These are phyloP conservation scores for Ophiostoma sp. DNA, from an alignment of 2,329 filamentous ascomycete genomes.

Conservation along the genomic window DNA sequence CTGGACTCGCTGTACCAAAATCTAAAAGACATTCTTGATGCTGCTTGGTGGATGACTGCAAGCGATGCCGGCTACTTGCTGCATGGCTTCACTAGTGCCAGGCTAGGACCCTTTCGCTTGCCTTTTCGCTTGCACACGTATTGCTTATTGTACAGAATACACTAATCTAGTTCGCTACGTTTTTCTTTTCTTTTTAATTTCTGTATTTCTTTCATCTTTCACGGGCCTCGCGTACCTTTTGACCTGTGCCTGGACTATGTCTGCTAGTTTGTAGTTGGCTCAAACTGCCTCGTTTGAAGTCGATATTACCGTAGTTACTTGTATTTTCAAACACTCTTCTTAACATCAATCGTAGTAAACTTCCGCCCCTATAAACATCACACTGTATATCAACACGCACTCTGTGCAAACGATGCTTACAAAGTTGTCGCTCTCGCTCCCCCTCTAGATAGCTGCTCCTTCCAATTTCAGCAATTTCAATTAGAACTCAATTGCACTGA, in stretches of 20 bases:
- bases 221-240: neutral
- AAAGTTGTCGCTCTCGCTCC: neutral
- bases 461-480: conserved; percentile 5
- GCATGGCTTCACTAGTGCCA: neutral
- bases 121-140: neutral
- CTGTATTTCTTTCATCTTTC: neutral
- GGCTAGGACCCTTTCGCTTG: neutral
- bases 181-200: neutral
- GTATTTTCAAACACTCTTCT: neutral
- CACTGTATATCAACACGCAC: neutral
- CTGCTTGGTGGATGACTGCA: too few species aligned
- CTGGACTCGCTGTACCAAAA: neutral
- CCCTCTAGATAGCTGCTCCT: neutral
- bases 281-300: conserved; percentile 1
- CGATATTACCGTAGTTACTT: neutral
- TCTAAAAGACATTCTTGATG: too few species aligned
- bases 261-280: conserved; percentile 1
- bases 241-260: neutral
- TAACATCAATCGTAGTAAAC: neutral
- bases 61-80: neutral
- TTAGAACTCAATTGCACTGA: neutral
- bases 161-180: neutral
- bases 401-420: neutral
- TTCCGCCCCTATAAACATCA: neutral
- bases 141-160: neutral